These are phyloP conservation scores for Diatrype stigma DNA, from an alignment of 2,329 filamentous ascomycete species.

Conservation along the genomic window DNA sequence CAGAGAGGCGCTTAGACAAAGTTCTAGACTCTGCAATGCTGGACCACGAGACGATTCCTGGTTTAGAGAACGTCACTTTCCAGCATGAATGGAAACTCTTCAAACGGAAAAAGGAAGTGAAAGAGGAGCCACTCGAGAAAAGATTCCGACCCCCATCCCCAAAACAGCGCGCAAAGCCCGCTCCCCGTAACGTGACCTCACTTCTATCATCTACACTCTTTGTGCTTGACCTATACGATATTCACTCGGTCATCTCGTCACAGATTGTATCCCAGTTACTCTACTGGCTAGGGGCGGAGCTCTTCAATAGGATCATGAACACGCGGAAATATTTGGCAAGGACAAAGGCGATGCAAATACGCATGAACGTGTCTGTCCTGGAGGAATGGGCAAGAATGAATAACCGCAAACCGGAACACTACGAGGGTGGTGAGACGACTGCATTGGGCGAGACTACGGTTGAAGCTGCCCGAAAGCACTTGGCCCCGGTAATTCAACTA, in stretches of 20 bases:
- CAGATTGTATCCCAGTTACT: conserved; percentile 90
- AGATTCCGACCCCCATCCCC: conserved; percentile 89
- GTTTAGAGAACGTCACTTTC: conserved; percentile 93
- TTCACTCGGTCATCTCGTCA: conserved; percentile 91
- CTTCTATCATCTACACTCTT: conserved; percentile 93
- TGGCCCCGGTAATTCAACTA: conserved; percentile 87
- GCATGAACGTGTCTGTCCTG: conserved; percentile 93
- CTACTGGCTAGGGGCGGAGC: conserved; percentile 93
- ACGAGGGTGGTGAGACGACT: conserved; percentile 83
- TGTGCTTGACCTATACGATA: conserved; percentile 96
- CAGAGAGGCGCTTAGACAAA: conserved; percentile 93
- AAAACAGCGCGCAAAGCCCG: conserved; percentile 85
- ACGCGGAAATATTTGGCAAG: conserved; percentile 90
- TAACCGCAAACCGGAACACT: conserved; percentile 92
- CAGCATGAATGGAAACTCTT: conserved; percentile 99
- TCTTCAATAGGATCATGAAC: conserved; percentile 97
- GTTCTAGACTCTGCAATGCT: conserved; percentile 90
- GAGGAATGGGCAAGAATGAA: conserved; percentile 96
- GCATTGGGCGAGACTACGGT: conserved; percentile 82
- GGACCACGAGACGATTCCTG: conserved; percentile 96
- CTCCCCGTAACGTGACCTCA: conserved; percentile 92
- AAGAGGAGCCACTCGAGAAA: conserved; percentile 86
- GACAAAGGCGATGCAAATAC: conserved; percentile 99
- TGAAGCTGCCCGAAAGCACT: conserved; percentile 76
- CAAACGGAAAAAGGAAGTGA: conserved; percentile 83